These are phyloP conservation scores for Zostera marina DNA, from an alignment of 116 monocot genomes.

Conservation along the genomic window DNA sequence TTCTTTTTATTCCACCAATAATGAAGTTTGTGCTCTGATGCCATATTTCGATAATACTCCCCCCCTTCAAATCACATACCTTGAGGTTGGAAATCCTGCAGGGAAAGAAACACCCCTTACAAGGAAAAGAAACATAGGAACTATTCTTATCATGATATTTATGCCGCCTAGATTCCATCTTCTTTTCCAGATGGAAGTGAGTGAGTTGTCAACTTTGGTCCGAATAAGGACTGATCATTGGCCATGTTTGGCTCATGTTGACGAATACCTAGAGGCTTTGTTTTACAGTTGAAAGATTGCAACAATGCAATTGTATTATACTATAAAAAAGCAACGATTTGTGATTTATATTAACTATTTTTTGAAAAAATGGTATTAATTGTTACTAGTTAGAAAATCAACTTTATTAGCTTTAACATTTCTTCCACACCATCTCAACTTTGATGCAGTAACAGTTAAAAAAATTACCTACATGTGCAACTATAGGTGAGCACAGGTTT, in stretches of 20 bases:
- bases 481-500: too few species aligned
- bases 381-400: too few species aligned
- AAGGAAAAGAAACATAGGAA: slow-evolving; percentile 40
- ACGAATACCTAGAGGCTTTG: slow-evolving; percentile 79
- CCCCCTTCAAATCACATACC: slow-evolving; percentile 36
- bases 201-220: slow-evolving; percentile 51
- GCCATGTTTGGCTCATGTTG: slow-evolving; percentile 92
- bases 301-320: too few species aligned
- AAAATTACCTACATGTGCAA: too few species aligned
- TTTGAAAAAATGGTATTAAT: too few species aligned
- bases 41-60: slow-evolving; percentile 18
- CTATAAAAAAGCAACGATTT: too few species aligned
- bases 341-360: too few species aligned
- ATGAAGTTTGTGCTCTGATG: slow-evolving; percentile 27
- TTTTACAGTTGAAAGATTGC: slow-evolving; percentile 13
- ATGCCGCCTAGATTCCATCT: slow-evolving; percentile 88
- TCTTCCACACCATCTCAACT: too few species aligned
- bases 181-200: slow-evolving; percentile 80
- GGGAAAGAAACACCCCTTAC: slow-evolving; percentile 3
- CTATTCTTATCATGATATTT: slow-evolving; percentile 56
- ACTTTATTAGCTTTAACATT: too few species aligned
- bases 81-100: slow-evolving; percentile 19
- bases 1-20: slow-evolving; percentile 7
- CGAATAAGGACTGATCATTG: slow-evolving; percentile 91
- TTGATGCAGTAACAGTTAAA: too few species aligned